Evolutionary conservation across 2,329 filamentous ascomycete species (phyloP).

Genomic region (Scedosporium boydii): DNA sequence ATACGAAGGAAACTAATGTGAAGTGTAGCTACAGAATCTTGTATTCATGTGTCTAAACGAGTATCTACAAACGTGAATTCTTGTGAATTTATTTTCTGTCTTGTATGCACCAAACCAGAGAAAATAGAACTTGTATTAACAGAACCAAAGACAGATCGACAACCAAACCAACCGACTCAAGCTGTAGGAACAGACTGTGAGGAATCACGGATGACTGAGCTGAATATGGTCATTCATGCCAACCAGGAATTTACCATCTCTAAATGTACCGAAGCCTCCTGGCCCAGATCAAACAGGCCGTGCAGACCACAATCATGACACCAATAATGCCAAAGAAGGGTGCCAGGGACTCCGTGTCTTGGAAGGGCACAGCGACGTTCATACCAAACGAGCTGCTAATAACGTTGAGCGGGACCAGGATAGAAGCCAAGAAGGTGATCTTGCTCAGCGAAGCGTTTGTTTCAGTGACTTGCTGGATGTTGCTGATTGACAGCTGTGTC

Average conservation of each 20-base stretch:
- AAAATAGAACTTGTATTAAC: too few relatives aligned
- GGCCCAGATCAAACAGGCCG: slow-evolving; percentile 35
- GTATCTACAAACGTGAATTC: too few relatives aligned
- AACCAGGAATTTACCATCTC: slow-evolving; percentile 1
- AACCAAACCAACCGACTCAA: too few relatives aligned
- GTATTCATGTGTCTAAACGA: too few relatives aligned
- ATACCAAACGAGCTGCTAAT: slow-evolving; percentile 82
- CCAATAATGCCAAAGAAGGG: slow-evolving; percentile 43
- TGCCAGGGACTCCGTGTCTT: slow-evolving; percentile 38
- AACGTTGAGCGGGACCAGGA: slow-evolving; percentile 92
- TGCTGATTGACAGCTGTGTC: slow-evolving; percentile 86
- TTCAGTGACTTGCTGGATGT: slow-evolving; percentile 76
- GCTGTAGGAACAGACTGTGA: too few relatives aligned
- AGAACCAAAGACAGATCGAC: too few relatives aligned
- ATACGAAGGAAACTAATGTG: too few relatives aligned
- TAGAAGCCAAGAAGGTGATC: slow-evolving; percentile 87
- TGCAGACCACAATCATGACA: slow-evolving; percentile 43
- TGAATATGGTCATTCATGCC: too few relatives aligned
- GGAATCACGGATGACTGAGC: too few relatives aligned
- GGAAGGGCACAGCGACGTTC: slow-evolving; percentile 70
- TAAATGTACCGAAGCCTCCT: slow-evolving; percentile 38
- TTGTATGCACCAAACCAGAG: too few relatives aligned
- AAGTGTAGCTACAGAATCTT: too few relatives aligned
- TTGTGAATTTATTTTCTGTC: too few relatives aligned
- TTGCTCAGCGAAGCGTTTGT: slow-evolving; percentile 88